phyloP scores from a whole-genome alignment of 371 early-diverging fungal genomes.

The Mortierella sp. region DNA sequence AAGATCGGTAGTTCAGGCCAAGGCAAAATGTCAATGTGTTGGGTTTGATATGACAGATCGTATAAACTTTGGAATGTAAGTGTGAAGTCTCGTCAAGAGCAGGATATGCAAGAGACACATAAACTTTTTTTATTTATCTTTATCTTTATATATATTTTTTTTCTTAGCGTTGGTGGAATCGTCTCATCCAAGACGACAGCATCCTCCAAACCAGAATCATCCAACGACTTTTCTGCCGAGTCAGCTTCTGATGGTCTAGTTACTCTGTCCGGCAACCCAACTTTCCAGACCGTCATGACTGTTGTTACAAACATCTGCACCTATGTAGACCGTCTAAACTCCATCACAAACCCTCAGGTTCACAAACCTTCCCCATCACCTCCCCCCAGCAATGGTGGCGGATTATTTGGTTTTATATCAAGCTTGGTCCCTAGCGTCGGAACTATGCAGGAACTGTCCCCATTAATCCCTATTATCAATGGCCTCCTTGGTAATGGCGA shows the following conservation, averaged over 20 bases:
- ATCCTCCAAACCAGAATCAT: not conserved
- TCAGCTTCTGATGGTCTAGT: conserved; percentile 7
- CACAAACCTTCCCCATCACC: not conserved
- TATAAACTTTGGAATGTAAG: conserved; percentile 28
- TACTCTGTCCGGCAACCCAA: not conserved
- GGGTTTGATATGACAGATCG: conserved; percentile 24
- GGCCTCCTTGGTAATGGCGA: not conserved
- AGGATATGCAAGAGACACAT: too few relatives aligned
- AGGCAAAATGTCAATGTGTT: conserved; percentile 14
- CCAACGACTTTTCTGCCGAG: conserved; percentile 15
- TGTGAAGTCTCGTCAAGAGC: not conserved
- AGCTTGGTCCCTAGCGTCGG: not conserved
- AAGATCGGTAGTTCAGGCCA: not conserved
- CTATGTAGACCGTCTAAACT: not conserved
- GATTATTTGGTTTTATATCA: not conserved
- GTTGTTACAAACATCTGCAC: not conserved
- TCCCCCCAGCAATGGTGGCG: not conserved
- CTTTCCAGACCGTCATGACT: not conserved
- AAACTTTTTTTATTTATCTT: too few relatives aligned
- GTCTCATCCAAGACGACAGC: not conserved
- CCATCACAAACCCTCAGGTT: not conserved
- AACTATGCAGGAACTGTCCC: not conserved
- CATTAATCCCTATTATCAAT: not conserved
- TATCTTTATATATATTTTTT: not conserved
- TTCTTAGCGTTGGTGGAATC: conserved; percentile 13